Base-by-base conservation (phyloP, 208 protist genomes). In the Sergeia podlipaevii region DNA sequence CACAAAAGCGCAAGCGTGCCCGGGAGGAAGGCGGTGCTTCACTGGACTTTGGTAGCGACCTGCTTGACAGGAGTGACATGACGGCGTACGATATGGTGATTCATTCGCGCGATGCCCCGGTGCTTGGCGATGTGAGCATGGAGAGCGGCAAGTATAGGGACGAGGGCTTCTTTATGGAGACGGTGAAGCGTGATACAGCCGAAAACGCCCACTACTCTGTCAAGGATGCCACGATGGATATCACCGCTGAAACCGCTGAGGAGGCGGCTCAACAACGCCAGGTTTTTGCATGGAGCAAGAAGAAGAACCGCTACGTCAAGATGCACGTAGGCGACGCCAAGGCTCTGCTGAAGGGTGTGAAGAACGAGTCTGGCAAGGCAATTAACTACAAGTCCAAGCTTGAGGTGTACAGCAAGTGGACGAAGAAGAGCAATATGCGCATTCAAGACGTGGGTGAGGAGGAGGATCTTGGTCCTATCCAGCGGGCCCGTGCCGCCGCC, bases 331-430 rank as follows among this genome's bases (percentile, higher is more conserved):
- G 74, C 55, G 91, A 95, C 56, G 91, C 91, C 18, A 95, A 96
- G 74, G 84, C 85, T 10, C 50, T 91, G 47, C 61, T 94, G 34
- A 80, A 80, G 41, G 89, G 89, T 23, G 74, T 94, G 20, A 97
- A 96, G 69, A 97, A 97, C 69, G 91, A 97, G 47, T 26, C 91
- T 0, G 91, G 91, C 46, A 97, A 96, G 73, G 77, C 79, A 32
- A 93, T 97, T 52, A 86, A 96, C 74, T 92, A 89, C 73, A 96
- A 96, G 65, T 73, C 62, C 34, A 96, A 96, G 64, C 74, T 96
- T 3, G 76, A 93, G 26, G 69, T 71, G n/a, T 96, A 96, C 65
- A 70, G 51, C 36, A 86, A 88, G 60, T 96, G 89, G 85, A 82
- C 68, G 41, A 91, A 91, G 73, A 92, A 91, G 76, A 93, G 85